Base-by-base conservation (phyloP, 441 rosid species). In the Hura crepitans region DNA sequence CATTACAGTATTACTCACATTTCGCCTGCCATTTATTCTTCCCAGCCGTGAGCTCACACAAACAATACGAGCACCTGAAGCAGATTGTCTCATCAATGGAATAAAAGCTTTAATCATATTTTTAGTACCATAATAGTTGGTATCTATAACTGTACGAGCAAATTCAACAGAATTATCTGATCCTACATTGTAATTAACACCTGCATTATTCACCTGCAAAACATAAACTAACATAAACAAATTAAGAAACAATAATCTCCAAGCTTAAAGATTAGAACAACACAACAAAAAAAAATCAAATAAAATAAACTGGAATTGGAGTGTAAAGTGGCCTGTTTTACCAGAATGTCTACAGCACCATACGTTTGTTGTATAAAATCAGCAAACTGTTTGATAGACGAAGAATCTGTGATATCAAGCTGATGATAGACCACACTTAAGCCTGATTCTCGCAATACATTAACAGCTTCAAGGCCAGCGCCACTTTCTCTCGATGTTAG, bases 121-220 rank as follows among this genome's bases (percentile, higher is more conserved):
- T 68, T 89, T 92, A 53, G 88, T 89, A 68, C 97, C 99, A 46
- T 83, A 81, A 70, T 94, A 92, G 72, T 94, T 94, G 28, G 93
- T 89, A 30, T 78, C 78, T 14, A 92, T 54, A 54, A 90, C 96
- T 54, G 64, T 85, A 68, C 77, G 75, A 0, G 99, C 85, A 67
- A 59, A 76, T 72, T 87, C 91, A 70, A 92, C 89, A 2, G 96
- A 90, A 79, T 95, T 95, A 39, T 81, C 91, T 15, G 87, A 74
- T 45, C 93, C 97, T 11, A 82, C 51, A 74, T 92, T 95, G 81
- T 75, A 85, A 83, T 90, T 95, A 39, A 92, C 95, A 78, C 96
- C 99, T 12, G 97, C 99, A 78, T 95, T 95, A 70, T 95, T 92
- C 57, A 95, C 89, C 99, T 95, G 86, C 73, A 85, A 53, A 72